A percentile compares a stretch with the other conserved stretches of the same genome.
phyloP scores from a whole-genome alignment of 2,329 filamentous ascomycete genomes.

The Akanthomyces dipterigenus region DNA sequence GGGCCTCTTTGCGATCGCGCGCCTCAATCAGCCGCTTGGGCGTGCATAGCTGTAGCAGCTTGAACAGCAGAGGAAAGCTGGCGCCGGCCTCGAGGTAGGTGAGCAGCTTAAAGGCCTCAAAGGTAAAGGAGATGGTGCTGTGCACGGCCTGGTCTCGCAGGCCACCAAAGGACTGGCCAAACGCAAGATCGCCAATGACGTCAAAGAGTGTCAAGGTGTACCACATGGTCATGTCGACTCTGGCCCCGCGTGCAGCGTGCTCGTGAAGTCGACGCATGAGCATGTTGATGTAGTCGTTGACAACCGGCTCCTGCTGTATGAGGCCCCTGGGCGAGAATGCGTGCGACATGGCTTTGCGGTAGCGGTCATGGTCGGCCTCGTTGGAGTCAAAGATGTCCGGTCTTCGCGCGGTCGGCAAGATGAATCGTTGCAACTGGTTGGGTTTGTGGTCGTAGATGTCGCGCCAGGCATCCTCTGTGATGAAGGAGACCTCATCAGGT shows the following conservation, averaged over 20 bases:
- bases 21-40: neutral
- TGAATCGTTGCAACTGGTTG: slow-evolving; percentile 13
- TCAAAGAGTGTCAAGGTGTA: slow-evolving; percentile 24
- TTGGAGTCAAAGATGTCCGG: neutral
- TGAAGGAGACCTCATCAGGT: slow-evolving; percentile 41
- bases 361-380: neutral
- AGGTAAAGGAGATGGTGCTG: slow-evolving; percentile 17
- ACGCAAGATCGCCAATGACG: slow-evolving; percentile 22
- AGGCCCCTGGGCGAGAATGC: neutral
- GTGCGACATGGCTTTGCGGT: slow-evolving; percentile 4
- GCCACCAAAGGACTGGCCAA: slow-evolving; percentile 21
- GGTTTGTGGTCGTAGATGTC: slow-evolving; percentile 31
- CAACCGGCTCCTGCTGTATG: neutral
- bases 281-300: neutral
- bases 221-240: slow-evolving; percentile 20
- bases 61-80: neutral
- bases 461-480: slow-evolving; percentile 28
- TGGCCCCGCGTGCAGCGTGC: neutral
- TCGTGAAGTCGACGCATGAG: neutral
- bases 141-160: slow-evolving; percentile 20
- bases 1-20: neutral
- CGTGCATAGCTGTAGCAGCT: neutral
- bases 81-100: neutral
- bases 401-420: neutral
- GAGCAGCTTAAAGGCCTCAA: slow-evolving; percentile 4